These are phyloP conservation scores for Fusarium scirpi DNA, from an alignment of 2,329 filamentous ascomycete species.

Conservation along the genomic window DNA sequence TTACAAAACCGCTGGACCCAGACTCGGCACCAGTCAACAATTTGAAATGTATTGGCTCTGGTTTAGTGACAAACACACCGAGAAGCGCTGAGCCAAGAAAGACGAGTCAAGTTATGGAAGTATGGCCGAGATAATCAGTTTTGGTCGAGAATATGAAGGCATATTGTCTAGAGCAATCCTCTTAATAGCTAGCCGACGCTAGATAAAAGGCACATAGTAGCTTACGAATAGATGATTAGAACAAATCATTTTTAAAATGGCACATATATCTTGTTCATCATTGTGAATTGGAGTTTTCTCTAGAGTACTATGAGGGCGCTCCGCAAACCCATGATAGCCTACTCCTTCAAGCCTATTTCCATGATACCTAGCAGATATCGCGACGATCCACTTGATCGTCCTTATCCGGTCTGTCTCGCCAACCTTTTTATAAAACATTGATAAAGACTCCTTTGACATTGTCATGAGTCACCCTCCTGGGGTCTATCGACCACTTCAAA, in stretches of 20 bases:
- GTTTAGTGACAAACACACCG: not conserved
- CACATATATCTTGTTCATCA: constrained; percentile 12
- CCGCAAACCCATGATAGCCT: constrained; percentile 12
- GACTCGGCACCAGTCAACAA: not conserved
- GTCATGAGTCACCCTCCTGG: constrained; percentile 35
- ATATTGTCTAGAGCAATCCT: not conserved
- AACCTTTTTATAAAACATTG: constrained; percentile 27
- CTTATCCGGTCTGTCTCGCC: constrained; percentile 13
- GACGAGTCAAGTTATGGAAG: not conserved
- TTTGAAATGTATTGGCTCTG: not conserved
- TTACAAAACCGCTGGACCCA: not conserved
- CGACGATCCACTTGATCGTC: constrained; percentile 21
- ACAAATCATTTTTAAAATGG: not conserved
- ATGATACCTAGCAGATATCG: constrained; percentile 23
- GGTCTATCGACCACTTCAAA: constrained; percentile 33
- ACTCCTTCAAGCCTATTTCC: constrained; percentile 6
- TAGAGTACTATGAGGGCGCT: constrained; percentile 18
- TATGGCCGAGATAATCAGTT: not conserved
- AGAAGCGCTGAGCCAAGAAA: not conserved
- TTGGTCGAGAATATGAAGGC: not conserved
- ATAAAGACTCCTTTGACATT: constrained; percentile 24
- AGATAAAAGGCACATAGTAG: not conserved
- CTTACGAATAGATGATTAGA: not conserved
- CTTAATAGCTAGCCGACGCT: not conserved
- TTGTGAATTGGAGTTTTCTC: constrained; percentile 46